Percentiles rank a stretch among this genome's conserved stretches.
Conservation (phyloP, 2,329 filamentous ascomycete species). For the Trichoderma sp. region DNA sequence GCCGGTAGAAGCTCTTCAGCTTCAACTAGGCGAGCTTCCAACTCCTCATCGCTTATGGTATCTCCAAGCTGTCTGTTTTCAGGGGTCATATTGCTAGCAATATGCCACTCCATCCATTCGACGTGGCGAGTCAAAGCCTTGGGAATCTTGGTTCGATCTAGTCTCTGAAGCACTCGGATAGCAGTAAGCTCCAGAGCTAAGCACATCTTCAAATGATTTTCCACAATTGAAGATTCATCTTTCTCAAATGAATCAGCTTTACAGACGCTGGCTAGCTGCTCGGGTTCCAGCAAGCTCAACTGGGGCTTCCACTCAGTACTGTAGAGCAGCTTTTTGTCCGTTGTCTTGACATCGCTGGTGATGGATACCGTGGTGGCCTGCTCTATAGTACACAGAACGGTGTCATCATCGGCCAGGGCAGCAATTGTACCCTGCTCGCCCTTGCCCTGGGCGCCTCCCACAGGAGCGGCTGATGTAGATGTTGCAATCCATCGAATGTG, state of each 20-base stretch:
- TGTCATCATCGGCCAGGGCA: background rate
- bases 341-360: background rate
- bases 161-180: background rate
- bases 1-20: background rate
- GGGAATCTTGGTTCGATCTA: background rate
- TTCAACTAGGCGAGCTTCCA: background rate
- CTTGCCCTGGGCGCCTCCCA: background rate
- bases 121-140: background rate
- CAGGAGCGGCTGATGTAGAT: conserved; percentile 28
- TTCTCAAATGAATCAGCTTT: conserved; percentile 24
- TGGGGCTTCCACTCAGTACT: conserved; percentile 40
- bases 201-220: background rate
- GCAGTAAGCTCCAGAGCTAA: background rate
- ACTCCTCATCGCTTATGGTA: background rate
- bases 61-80: background rate
- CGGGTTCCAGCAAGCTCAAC: conserved; percentile 34
- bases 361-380: conserved; percentile 29
- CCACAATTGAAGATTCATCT: conserved; percentile 24
- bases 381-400: conserved; percentile 29
- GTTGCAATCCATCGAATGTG: background rate
- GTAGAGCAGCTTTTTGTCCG: conserved; percentile 33
- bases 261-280: conserved; percentile 30
- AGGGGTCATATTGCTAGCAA: background rate
- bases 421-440: background rate
- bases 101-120: conserved; percentile 1